Conservation (phyloP, 73 alveolate genomes). For the Durusdinium trenchii region DNA sequence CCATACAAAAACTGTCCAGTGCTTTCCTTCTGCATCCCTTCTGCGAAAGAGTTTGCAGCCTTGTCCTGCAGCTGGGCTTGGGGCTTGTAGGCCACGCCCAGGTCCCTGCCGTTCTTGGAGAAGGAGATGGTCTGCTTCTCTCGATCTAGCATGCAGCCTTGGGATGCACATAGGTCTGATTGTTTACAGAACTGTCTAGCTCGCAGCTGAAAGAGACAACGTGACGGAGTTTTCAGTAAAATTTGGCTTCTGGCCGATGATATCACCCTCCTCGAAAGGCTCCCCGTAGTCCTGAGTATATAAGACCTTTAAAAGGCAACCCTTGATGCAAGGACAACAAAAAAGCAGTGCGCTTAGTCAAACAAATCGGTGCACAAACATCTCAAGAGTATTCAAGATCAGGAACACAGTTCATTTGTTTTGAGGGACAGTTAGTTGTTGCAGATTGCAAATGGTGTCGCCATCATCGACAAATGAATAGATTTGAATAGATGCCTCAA, state of each 20-base stretch:
- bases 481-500: not conserved
- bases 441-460: not conserved
- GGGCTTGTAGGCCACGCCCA: slow-evolving; percentile 94
- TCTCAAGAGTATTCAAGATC: too few relatives aligned
- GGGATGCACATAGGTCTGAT: not conserved
- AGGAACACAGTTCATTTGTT: too few relatives aligned
- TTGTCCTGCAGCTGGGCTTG: too few relatives aligned
- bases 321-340: too few relatives aligned
- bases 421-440: too few relatives aligned
- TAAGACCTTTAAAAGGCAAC: too few relatives aligned
- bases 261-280: slow-evolving; percentile 86
- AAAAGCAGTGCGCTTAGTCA: not conserved
- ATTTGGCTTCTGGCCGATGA: slow-evolving; percentile 35
- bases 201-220: too few relatives aligned
- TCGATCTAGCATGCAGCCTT: slow-evolving; percentile 84
- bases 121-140: slow-evolving; percentile 90
- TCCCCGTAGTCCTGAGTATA: slow-evolving; percentile 58
- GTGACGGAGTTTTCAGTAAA: not conserved
- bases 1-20: too few relatives aligned
- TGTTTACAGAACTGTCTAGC: too few relatives aligned
- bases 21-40: too few relatives aligned
- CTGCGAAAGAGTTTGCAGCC: too few relatives aligned
- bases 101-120: slow-evolving; percentile 89
- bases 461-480: not conserved
- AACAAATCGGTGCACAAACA: too few relatives aligned